Evolutionary conservation across 768 basidiomycete genomes (phyloP).

Genomic region (Auricularia sp.): DNA sequence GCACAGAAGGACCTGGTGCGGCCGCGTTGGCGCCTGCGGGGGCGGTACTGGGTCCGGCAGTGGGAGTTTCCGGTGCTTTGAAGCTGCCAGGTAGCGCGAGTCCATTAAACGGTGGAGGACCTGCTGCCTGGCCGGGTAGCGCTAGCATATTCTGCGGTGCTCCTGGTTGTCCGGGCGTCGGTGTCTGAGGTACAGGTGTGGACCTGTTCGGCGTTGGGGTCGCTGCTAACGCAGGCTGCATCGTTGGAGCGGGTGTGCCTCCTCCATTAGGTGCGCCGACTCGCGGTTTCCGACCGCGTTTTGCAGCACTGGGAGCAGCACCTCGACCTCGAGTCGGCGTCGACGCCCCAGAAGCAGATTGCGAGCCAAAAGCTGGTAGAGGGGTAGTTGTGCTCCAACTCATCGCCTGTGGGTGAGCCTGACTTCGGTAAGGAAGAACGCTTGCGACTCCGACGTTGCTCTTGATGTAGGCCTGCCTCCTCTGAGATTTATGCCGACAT

Average conservation of each 20-base stretch:
- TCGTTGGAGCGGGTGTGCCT: neutral
- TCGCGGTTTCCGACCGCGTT: conserved; percentile 25
- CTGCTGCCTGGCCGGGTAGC: too few relatives aligned
- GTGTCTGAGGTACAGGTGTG: too few relatives aligned
- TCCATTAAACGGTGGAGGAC: neutral
- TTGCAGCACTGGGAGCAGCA: conserved; percentile 15
- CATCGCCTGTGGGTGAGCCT: neutral
- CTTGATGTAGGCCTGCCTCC: neutral
- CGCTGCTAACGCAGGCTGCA: neutral
- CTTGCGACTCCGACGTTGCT: neutral
- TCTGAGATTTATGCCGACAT: neutral
- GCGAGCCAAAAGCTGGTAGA: too few relatives aligned
- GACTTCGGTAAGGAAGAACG: neutral
- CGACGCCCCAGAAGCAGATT: too few relatives aligned
- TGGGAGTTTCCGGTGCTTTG: neutral
- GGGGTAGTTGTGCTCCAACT: neutral
- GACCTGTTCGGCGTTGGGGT: neutral
- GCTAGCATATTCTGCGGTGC: too few relatives aligned
- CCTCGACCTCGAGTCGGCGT: neutral
- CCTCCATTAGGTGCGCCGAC: conserved; percentile 12
- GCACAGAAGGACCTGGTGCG: neutral
- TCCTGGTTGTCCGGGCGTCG: too few relatives aligned
- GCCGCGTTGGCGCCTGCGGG: neutral
- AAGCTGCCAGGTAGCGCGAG: neutral
- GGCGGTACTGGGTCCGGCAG: neutral